Conservation (phyloP, 2,329 filamentous ascomycete genomes). For the Microthyrium microscopicum region DNA sequence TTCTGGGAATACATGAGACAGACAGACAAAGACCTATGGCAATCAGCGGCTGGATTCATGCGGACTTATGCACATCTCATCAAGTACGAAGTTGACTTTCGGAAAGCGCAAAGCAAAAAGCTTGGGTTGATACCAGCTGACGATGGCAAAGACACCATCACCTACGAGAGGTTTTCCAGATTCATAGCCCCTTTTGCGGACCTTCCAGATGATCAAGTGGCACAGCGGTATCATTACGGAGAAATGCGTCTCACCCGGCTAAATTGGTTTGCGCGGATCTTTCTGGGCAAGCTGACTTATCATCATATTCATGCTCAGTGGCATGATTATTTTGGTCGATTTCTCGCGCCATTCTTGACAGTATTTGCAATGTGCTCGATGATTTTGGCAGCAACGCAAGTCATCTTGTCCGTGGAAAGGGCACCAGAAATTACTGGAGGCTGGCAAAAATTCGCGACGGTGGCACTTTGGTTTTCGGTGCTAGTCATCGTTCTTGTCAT, state of each 20-base stretch:
- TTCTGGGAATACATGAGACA: slow-evolving; percentile 17
- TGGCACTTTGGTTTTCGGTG: neutral
- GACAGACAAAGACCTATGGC: neutral
- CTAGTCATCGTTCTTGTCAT: neutral
- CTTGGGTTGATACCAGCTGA: neutral
- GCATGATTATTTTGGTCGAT: slow-evolving; percentile 4
- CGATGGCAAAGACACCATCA: slow-evolving; percentile 11
- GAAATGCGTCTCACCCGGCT: slow-evolving; percentile 15
- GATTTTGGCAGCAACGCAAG: slow-evolving; percentile 4
- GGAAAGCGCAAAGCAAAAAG: neutral
- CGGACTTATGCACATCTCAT: slow-evolving; percentile 1
- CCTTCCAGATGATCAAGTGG: slow-evolving; percentile 15
- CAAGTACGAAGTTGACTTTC: slow-evolving; percentile 1
- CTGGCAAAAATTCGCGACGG: too few relatives aligned
- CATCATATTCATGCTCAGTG: slow-evolving; percentile 5
- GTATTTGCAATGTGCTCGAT: slow-evolving; percentile 7
- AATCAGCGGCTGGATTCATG: neutral
- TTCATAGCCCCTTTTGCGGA: slow-evolving; percentile 16
- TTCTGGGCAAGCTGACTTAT: slow-evolving; percentile 3
- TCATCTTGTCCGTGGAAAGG: neutral
- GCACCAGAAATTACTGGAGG: too few relatives aligned
- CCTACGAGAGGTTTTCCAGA: slow-evolving; percentile 12
- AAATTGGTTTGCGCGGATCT: slow-evolving; percentile 2
- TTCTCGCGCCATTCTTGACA: slow-evolving; percentile 6
- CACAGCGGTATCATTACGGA: slow-evolving; percentile 20